These are phyloP conservation scores for Paramecium tetraurelia DNA, from an alignment of 73 alveolate species.

Conservation along the genomic window DNA sequence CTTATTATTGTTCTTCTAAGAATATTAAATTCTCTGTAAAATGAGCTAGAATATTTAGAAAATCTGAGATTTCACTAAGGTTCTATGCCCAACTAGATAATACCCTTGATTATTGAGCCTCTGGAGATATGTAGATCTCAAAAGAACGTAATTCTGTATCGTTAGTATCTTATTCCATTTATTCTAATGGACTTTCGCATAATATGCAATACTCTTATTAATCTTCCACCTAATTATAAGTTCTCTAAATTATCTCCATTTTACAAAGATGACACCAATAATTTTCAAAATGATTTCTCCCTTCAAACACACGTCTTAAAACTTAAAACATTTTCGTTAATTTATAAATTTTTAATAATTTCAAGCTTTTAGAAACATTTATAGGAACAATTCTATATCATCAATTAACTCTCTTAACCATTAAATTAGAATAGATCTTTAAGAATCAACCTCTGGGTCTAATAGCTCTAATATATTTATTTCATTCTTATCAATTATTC, in stretches of 20 bases:
- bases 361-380: neutral
- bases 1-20: neutral
- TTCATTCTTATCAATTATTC: no score
- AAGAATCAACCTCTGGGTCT: no score
- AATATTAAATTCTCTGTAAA: neutral
- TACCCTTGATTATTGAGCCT: neutral
- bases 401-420: no score
- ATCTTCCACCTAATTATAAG: neutral
- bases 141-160: neutral
- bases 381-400: neutral
- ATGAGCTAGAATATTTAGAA: neutral
- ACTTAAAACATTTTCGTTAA: neutral
- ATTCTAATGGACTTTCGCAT: slow-evolving; percentile 1
- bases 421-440: neutral
- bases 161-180: neutral
- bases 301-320: neutral
- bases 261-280: slow-evolving; percentile 38
- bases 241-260: neutral
- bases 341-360: neutral
- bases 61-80: neutral
- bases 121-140: neutral
- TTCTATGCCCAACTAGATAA: neutral
- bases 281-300: neutral
- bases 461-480: no score
- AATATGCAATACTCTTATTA: neutral